phyloP scores from a whole-genome alignment of 805 yeast species.

The Candida alai region DNA sequence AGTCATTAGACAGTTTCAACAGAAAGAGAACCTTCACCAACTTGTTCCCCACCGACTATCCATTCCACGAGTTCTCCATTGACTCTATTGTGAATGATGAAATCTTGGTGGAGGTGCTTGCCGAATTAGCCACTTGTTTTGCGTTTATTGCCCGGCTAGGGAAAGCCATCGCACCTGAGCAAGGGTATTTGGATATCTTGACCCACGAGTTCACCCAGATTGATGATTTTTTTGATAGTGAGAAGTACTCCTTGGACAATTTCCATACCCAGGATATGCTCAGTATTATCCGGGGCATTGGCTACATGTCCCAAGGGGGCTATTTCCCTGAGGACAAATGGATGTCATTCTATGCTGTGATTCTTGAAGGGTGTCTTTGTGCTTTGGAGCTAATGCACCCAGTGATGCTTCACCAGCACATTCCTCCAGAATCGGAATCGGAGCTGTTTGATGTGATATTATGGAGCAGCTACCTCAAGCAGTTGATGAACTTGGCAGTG shows the following conservation, averaged over 20 bases:
- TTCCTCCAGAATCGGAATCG: conserved; percentile 50
- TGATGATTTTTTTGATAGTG: conserved; percentile 39
- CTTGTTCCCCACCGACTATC: conserved; percentile 65
- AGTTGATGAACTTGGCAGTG: conserved; percentile 54
- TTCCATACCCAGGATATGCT: conserved; percentile 42
- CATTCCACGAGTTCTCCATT: conserved; percentile 59
- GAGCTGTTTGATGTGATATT: conserved; percentile 54
- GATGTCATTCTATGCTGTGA: conserved; percentile 62
- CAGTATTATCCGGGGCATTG: conserved; percentile 46
- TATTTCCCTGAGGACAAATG: conserved; percentile 69
- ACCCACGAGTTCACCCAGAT: conserved; percentile 18
- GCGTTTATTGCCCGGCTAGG: conserved; percentile 52
- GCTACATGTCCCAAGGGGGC: conserved; percentile 48
- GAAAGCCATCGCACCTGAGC: conserved; percentile 33
- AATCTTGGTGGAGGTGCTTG: conserved; percentile 62
- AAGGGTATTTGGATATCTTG: conserved; percentile 43
- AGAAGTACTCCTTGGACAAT: conserved; percentile 36
- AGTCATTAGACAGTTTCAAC: conserved; percentile 44
- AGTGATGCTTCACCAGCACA: conserved; percentile 43
- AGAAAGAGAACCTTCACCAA: conserved; percentile 63
- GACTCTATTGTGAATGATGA: conserved; percentile 75
- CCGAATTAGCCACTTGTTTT: conserved; percentile 65
- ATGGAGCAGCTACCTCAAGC: conserved; percentile 67
- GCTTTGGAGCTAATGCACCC: conserved; percentile 52
- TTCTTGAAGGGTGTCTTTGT: conserved; percentile 53